Conservation (phyloP, 2,329 filamentous ascomycete genomes). For the Sporothrix luriei region DNA sequence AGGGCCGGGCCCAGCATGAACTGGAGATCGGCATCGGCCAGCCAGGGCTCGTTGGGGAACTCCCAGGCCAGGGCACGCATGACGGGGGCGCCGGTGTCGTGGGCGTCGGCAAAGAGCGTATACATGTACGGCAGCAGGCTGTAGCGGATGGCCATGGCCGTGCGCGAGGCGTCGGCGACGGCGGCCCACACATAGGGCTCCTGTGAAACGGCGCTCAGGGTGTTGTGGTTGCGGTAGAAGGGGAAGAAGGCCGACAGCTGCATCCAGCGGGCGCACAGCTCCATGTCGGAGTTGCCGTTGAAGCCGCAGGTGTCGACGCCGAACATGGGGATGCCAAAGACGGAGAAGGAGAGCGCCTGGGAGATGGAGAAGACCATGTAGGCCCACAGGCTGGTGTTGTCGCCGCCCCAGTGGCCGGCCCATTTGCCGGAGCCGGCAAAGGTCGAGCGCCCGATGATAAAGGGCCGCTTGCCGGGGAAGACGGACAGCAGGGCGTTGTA, state of each 20-base stretch:
- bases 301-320: slow-evolving; percentile 80
- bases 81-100: slow-evolving; percentile 62
- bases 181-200: slow-evolving; percentile 72
- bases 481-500: slow-evolving; percentile 68
- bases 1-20: slow-evolving; percentile 55
- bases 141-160: slow-evolving; percentile 73
- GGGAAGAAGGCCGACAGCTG: slow-evolving; percentile 71
- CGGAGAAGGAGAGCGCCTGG: slow-evolving; percentile 62
- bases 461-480: slow-evolving; percentile 70
- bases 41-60: slow-evolving; percentile 59
- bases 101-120: slow-evolving; percentile 66
- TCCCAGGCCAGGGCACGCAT: slow-evolving; percentile 72
- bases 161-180: slow-evolving; percentile 65
- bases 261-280: slow-evolving; percentile 75
- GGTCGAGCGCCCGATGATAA: slow-evolving; percentile 80
- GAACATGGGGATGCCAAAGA: slow-evolving; percentile 70
- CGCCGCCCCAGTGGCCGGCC: slow-evolving; percentile 64
- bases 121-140: slow-evolving; percentile 81
- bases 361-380: slow-evolving; percentile 62
- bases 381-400: slow-evolving; percentile 60
- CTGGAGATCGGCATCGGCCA: slow-evolving; percentile 53
- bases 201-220: slow-evolving; percentile 53
- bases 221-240: slow-evolving; percentile 72
- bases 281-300: slow-evolving; percentile 64
- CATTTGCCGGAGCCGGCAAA: slow-evolving; percentile 77